Evolutionary conservation across 768 basidiomycete genomes (phyloP), one percentile per base, ranked within the genome.

Genomic region (Pilatotrama ljubarskyi): DNA sequence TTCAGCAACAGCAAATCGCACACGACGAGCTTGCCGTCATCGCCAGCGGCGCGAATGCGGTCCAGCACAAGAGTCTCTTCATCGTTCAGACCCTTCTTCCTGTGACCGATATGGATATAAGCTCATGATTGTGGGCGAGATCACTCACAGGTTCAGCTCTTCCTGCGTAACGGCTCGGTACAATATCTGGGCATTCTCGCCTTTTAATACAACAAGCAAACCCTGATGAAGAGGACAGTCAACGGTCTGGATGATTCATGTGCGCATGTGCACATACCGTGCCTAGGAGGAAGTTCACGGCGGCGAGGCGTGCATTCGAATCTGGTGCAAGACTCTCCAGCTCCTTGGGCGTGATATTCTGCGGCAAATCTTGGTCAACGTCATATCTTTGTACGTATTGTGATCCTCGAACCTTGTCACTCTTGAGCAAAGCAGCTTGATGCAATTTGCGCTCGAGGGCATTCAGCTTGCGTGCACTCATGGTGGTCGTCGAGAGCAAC

Each of bases 1-100:
- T 14, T 13, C 14, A 2, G n/a, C n/a, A n/a, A n/a, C n/a, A n/a
- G n/a, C n/a, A n/a, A n/a, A n/a, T n/a, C n/a, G n/a, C n/a, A n/a
- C n/a, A n/a, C n/a, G n/a, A n/a, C n/a, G n/a, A n/a, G n/a, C n/a
- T n/a, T n/a, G n/a, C 95, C 95, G 80, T 93, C 88, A 68, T 89
- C 91, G 8, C 82, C 85, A 1, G 90, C 83, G 17, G 79, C 79
- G 64, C 89, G 87, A 64, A 98, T 95, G 66, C 91, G 86, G 52
- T 84, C 82, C 37, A 95, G 80, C 2, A 97, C 92, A 68, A 96
- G 78, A 52, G 81, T 81, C 72, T 97, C 94, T 70, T 97, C 94
- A 20, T 84, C 87, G 37, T 80, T 86, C 73, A 95, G 77, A 63
- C 88, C 86, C 62, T 88, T 90, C 54, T 88, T 90, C 38, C 93